Conservation (phyloP, 2,329 filamentous ascomycete genomes). For the Paramyrothecium sp. region DNA sequence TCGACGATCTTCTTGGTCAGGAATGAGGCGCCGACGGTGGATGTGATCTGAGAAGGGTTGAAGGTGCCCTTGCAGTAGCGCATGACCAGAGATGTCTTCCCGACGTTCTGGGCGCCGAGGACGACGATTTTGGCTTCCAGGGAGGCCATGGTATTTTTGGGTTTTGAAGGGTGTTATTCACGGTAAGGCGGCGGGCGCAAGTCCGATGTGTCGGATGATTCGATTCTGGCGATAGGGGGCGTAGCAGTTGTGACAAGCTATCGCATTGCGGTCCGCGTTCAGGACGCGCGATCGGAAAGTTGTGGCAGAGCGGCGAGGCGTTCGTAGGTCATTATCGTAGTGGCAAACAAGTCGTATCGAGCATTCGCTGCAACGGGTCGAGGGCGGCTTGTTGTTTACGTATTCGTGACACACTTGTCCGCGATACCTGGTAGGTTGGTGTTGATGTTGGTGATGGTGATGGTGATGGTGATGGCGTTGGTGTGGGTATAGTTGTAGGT, state of each 20-base stretch:
- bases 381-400: background rate
- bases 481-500: too few relatives aligned
- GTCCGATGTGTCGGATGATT: background rate
- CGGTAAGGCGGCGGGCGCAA: background rate
- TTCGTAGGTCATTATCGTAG: background rate
- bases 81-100: slow-evolving; percentile 76
- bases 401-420: background rate
- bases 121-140: slow-evolving; percentile 82
- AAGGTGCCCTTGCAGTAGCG: slow-evolving; percentile 74
- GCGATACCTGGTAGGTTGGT: background rate
- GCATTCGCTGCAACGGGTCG: background rate
- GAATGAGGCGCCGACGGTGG: slow-evolving; percentile 79
- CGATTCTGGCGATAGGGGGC: background rate
- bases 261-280: background rate
- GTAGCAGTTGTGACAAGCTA: background rate
- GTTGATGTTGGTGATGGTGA: background rate
- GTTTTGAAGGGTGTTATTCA: background rate
- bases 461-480: background rate
- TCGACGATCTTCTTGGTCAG: slow-evolving; percentile 79
- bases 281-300: background rate
- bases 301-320: background rate
- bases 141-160: slow-evolving; percentile 45
- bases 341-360: background rate
- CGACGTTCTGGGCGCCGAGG: slow-evolving; percentile 75
- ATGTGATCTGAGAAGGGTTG: slow-evolving; percentile 60